Percentiles rank a stretch among this genome's conserved stretches.
These are phyloP conservation scores for Pistacia atlantica DNA, from an alignment of 345 rosid genomes.

Conservation along the genomic window DNA sequence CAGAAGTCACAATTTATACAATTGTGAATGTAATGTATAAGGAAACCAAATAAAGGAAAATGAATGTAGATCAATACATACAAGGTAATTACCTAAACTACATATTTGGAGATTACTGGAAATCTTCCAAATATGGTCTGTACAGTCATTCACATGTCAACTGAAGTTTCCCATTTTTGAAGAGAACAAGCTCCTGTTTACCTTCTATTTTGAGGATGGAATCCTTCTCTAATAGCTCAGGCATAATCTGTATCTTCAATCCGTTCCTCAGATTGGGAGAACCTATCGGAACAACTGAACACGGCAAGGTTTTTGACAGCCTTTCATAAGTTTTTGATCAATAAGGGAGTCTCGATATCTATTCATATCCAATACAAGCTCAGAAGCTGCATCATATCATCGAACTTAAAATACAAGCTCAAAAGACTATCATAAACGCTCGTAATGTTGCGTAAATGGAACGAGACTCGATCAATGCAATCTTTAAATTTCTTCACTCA, in stretches of 20 bases:
- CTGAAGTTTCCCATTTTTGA: constrained; percentile 47
- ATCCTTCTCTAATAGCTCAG: constrained; percentile 56
- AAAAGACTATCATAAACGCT: constrained; percentile 64
- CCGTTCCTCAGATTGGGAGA: constrained; percentile 64
- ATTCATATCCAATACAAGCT: constrained; percentile 55
- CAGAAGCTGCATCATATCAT: constrained; percentile 66
- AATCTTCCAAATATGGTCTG: too few relatives aligned
- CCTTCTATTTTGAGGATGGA: constrained; percentile 36
- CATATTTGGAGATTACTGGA: too few relatives aligned
- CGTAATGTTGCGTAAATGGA: constrained; percentile 54
- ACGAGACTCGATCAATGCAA: constrained; percentile 46
- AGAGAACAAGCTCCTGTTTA: constrained; percentile 43
- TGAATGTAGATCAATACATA: too few relatives aligned
- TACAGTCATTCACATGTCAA: too few relatives aligned
- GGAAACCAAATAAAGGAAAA: too few relatives aligned
- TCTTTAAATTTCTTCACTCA: constrained; percentile 74
- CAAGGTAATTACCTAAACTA: too few relatives aligned
- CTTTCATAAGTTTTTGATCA: constrained; percentile 25
- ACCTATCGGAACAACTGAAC: constrained; percentile 59
- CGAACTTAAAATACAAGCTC: constrained; percentile 67
- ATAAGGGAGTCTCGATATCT: constrained; percentile 28
- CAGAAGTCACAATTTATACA: too few relatives aligned
- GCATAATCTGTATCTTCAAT: constrained; percentile 56
- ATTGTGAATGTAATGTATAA: too few relatives aligned
- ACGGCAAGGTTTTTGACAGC: constrained; percentile 30